phyloP scores from a whole-genome alignment of 345 rosid genomes.

The Nasturtium officinale region DNA sequence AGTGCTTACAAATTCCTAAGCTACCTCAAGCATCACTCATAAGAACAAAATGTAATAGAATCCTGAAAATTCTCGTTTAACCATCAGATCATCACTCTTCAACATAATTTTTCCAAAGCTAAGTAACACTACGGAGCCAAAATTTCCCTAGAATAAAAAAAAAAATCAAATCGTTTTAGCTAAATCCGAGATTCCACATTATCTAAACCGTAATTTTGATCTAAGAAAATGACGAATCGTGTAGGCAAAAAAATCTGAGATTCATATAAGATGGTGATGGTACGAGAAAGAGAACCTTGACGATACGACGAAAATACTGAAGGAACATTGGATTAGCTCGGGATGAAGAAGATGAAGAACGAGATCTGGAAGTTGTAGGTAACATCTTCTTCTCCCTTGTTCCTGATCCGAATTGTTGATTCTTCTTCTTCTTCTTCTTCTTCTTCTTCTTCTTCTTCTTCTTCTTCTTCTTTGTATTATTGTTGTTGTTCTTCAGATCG shows the following conservation, averaged over 20 bases:
- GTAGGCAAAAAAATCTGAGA: conserved; percentile 14
- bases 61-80: background rate
- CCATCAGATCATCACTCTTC: conserved; percentile 12
- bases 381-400: conserved; percentile 53
- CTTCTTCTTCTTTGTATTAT: background rate
- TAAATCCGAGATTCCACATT: conserved; percentile 20
- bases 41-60: conserved; percentile 17
- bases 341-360: conserved; percentile 71
- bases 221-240: conserved; percentile 27
- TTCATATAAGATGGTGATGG: background rate
- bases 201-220: background rate
- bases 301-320: conserved; percentile 91
- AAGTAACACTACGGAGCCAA: conserved; percentile 20
- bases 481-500: conserved; percentile 30
- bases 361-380: conserved; percentile 79
- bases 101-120: conserved; percentile 5
- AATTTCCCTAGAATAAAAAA: background rate
- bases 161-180: conserved; percentile 17
- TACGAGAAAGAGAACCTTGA: conserved; percentile 64
- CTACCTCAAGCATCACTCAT: conserved; percentile 18
- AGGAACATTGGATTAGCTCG: conserved; percentile 71
- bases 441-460: background rate
- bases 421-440: conserved; percentile 31
- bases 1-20: conserved; percentile 16
- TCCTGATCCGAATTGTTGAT: conserved; percentile 20